Evolutionary conservation across 441 rosid species (phyloP), one percentile per base, ranked within the genome.

Genomic region (Euphorbia schlechtendalii): DNA sequence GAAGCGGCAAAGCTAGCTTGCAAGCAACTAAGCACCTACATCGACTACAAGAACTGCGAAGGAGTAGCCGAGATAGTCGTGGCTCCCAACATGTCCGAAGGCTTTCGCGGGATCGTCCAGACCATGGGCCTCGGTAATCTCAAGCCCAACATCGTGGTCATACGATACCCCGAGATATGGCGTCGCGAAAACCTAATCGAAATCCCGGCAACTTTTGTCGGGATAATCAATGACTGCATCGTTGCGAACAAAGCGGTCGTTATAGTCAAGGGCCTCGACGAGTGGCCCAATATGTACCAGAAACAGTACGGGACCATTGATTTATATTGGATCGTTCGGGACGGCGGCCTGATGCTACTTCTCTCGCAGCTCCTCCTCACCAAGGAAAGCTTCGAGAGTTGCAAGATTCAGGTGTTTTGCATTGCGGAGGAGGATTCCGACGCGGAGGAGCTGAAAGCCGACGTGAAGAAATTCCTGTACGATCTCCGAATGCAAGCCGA

Each of bases 401-500:
- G 97, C 66, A 95, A 95, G 78, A 95, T 91, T 74, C 99, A 91
- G 75, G 98, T 95, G 55, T 95, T 95, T 57, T 95, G 99, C 80
- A 95, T 92, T 43, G 98, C 99, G 0, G 99, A 95, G 74, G 97
- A 91, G 73, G 99, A 91, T 78, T 81, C 98, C 8, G 96, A 91
- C 68, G 99, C 99, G 2, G 99, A 86, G 76, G 91, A 68, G 12
- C 92, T 95, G 53, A 91, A 91, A 74, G 88, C 97, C 2, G 99
- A 95, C 27, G 99, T 95, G 58, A 91, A 89, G 82, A 91, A 89
- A 77, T 95, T 95, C 56, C 82, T 95, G 18, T 95, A 95, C 45
- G 99, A 95, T 79, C 99, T 95, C 18, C 87, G 99, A 59, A 95
- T 95, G 99, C 98, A 91, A 14, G 98, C 99, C 2, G 99, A 91